A percentile compares a stretch with the other conserved stretches of the same genome.
These are phyloP conservation scores for Aspergillus udagawae DNA, from an alignment of 2,329 filamentous ascomycete species.

Conservation along the genomic window DNA sequence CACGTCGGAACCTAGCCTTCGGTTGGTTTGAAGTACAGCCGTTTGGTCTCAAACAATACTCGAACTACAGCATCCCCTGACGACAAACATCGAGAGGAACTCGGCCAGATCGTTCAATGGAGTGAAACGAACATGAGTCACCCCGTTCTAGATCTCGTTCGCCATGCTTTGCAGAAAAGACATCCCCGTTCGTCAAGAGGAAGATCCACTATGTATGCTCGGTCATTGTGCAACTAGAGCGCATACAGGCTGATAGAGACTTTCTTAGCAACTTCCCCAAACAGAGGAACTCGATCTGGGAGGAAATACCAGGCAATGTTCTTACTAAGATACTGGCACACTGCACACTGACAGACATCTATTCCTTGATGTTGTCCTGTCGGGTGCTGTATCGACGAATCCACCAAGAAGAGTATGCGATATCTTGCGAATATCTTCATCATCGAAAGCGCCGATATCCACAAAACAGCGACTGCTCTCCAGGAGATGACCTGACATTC, in stretches of 20 bases:
- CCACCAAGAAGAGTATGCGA: slow-evolving; percentile 16
- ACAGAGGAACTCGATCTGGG: slow-evolving; percentile 17
- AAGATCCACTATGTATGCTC: slow-evolving; percentile 3
- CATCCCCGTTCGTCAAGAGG: not conserved
- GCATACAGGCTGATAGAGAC: not conserved
- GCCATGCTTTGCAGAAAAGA: not conserved
- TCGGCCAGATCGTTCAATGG: not conserved
- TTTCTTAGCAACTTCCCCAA: not conserved
- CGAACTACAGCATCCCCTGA: not conserved
- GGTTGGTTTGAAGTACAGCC: not conserved
- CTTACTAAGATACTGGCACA: slow-evolving; percentile 16
- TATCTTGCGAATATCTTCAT: slow-evolving; percentile 20
- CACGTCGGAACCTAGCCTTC: not conserved
- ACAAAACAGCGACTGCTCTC: slow-evolving; percentile 6
- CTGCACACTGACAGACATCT: slow-evolving; percentile 19
- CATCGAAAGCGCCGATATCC: slow-evolving; percentile 7
- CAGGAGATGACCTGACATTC: slow-evolving; percentile 23
- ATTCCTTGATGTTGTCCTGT: slow-evolving; percentile 17
- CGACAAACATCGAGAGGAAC: not conserved
- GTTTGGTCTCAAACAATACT: not conserved
- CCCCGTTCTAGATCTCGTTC: slow-evolving; percentile 1
- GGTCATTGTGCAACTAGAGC: not conserved
- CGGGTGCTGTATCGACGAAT: slow-evolving; percentile 17
- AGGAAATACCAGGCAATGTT: slow-evolving; percentile 15
- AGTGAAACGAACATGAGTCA: slow-evolving; percentile 2